Base-by-base conservation (phyloP, 192 early-diverging fungal genomes). In the Obelidium mucronatum region DNA sequence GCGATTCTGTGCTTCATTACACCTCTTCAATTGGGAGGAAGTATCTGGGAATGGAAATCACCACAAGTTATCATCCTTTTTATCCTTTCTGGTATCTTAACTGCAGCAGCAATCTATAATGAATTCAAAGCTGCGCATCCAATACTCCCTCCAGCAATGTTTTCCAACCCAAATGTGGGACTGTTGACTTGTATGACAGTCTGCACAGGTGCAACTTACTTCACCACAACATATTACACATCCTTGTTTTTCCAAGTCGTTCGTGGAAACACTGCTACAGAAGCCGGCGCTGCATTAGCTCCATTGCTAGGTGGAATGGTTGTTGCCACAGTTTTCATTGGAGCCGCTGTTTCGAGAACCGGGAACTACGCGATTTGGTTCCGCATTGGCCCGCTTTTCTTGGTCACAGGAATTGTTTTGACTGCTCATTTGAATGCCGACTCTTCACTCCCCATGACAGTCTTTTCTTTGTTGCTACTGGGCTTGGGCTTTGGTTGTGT, bases 211-310 rank as follows among this genome's bases (percentile, higher is more conserved):
- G 76, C 79, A n/a, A n/a, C 64, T 4, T 81, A 84, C 63, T 79
- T 87, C 39, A 33, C 82, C 15, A 60, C 81, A 22, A 86, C 92
- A 19, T 95, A 90, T 78, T 96, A 94, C 79, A 73, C 92, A n/a
- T 15, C 11, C 19, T 59, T 82, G 42, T 96, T 91, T 79, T 95
- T 96, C 79, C 90, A 95, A 78, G 83, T 97, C 55, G 92, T 95
- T 30, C 84, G 90, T 58, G 91, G 89, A 33, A 88, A 92, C 44
- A 72, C 81, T 17, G 92, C 95, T 0, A 94, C 92, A 1, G 79
- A 85, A 4, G 89, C 94, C 1, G 95, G 95, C 52, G 66, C 94
- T 19, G 83, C 90, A 40, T 78, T 90, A 54, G 78, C 96, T 54
- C 93, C 94, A 0, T 88, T 93, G 58, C 86, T 94, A 13, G 59